Evolutionary conservation across 495 filamentous ascomycete genomes (phyloP).

Genomic region (Annulohypoxylon bovei): DNA sequence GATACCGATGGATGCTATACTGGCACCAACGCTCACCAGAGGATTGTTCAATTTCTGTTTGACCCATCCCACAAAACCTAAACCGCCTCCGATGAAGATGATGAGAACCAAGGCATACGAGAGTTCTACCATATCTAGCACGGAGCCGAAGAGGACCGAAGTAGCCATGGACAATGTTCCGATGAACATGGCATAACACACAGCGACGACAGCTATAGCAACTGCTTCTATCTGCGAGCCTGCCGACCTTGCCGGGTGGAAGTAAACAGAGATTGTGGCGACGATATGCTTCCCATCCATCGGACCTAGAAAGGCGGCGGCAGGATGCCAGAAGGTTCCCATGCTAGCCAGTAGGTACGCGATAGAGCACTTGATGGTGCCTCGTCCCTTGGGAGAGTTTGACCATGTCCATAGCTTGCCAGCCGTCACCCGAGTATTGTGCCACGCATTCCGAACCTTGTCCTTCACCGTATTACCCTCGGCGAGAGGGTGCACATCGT

Average conservation of each 20-base stretch:
- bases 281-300: slow-evolving; percentile 98
- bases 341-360: slow-evolving; percentile 91
- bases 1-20: slow-evolving; percentile 86
- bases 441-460: slow-evolving; percentile 39
- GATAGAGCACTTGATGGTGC: slow-evolving; percentile 90
- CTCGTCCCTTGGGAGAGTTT: slow-evolving; percentile 67
- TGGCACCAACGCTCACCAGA: slow-evolving; percentile 90
- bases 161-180: slow-evolving; percentile 88
- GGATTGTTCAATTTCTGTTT: slow-evolving; percentile 90
- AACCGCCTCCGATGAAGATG: slow-evolving; percentile 87
- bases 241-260: slow-evolving; percentile 90
- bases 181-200: slow-evolving; percentile 82
- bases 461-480: slow-evolving; percentile 40
- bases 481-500: slow-evolving; percentile 42
- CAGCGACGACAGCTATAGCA: slow-evolving; percentile 81
- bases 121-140: slow-evolving; percentile 69
- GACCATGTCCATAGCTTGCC: slow-evolving; percentile 54
- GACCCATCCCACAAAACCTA: slow-evolving; percentile 91
- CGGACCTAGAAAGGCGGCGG: slow-evolving; percentile 78
- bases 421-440: slow-evolving; percentile 37
- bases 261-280: slow-evolving; percentile 92
- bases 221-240: slow-evolving; percentile 93
- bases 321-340: slow-evolving; percentile 81
- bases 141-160: slow-evolving; percentile 76
- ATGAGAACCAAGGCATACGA: slow-evolving; percentile 85